Conservation (phyloP, 257 asterid genomes). For the Ocimum tenuiflorum region DNA sequence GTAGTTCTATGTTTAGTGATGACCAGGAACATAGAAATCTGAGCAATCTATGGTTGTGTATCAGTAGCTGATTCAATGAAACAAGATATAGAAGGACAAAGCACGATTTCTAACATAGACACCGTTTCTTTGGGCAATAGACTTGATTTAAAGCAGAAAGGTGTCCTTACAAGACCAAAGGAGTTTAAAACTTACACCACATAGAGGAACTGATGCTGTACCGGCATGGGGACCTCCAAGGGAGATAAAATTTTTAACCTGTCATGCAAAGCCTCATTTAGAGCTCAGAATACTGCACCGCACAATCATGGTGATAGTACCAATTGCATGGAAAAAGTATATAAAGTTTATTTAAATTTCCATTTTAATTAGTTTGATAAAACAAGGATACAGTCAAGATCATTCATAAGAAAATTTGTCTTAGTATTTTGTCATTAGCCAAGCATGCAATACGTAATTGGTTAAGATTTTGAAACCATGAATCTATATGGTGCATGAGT, state of each 20-base stretch:
- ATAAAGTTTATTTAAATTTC: not conserved
- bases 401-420: too few relatives aligned
- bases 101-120: not conserved
- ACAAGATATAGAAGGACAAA: not conserved
- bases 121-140: not conserved
- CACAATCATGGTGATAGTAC: not conserved
- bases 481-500: not conserved
- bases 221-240: slow-evolving; percentile 99
- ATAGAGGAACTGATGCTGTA: slow-evolving; percentile 94
- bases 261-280: not conserved
- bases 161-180: slow-evolving; percentile 5
- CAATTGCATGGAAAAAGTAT: not conserved
- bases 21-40: not conserved
- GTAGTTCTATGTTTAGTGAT: not conserved
- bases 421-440: too few relatives aligned
- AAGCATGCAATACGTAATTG: not conserved
- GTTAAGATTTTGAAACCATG: not conserved
- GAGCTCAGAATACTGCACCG: not conserved
- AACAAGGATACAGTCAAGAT: not conserved
- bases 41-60: not conserved
- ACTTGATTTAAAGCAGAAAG: not conserved
- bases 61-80: not conserved
- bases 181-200: slow-evolving; percentile 65
- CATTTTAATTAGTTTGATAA: not conserved
- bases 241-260: slow-evolving; percentile 81